phyloP scores from a whole-genome alignment of 352 stramenopile genomes.

The Globisporangium megalacanthum region DNA sequence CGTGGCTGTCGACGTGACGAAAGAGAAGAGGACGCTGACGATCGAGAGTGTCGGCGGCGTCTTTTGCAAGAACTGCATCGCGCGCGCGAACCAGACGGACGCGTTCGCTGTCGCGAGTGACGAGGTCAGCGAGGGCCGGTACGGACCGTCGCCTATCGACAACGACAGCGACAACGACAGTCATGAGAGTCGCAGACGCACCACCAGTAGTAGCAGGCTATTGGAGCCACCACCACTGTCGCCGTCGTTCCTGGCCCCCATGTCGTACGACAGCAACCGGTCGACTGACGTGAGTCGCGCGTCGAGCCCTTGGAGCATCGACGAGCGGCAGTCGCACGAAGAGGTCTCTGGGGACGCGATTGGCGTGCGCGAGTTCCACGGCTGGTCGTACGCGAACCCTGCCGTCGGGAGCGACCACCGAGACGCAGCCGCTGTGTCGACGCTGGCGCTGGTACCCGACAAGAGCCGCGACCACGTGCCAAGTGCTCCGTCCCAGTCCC shows the following conservation, averaged over 20 bases:
- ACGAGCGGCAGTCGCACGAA: neutral
- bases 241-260: neutral
- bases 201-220: constrained; percentile 1
- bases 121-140: constrained; percentile 17
- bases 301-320: constrained; percentile 6
- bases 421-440: constrained; percentile 1
- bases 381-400: neutral
- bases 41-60: constrained; percentile 16
- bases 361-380: constrained; percentile 5
- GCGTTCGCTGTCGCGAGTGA: constrained; percentile 15
- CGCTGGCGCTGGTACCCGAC: neutral
- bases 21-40: constrained; percentile 10
- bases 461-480: too few species aligned
- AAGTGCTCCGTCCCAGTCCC: neutral
- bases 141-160: neutral
- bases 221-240: constrained; percentile 2
- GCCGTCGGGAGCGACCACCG: neutral
- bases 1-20: constrained; percentile 12
- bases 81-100: constrained; percentile 16
- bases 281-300: constrained; percentile 5
- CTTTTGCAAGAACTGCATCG: constrained; percentile 31
- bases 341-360: constrained; percentile 16
- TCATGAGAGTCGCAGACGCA: neutral
- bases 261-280: constrained; percentile 7
- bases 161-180: neutral